Percentiles rank a stretch among this genome's conserved stretches.
Evolutionary conservation across 768 basidiomycete genomes (phyloP).

Genomic region (Chalciporus pseudorubinellus): DNA sequence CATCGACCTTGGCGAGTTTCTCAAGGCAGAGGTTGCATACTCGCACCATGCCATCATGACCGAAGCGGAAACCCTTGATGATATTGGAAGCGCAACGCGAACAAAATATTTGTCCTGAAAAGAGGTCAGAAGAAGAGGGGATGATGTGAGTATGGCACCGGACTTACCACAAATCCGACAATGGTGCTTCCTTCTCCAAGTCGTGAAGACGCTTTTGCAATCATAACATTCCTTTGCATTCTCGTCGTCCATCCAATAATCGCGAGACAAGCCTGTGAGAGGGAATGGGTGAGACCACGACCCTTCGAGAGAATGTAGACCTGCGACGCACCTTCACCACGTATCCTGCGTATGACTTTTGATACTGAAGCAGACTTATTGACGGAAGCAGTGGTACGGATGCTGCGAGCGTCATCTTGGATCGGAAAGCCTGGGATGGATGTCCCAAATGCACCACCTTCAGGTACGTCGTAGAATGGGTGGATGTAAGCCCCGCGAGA

Average conservation of each 20-base stretch:
- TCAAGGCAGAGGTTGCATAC: constrained; percentile 96
- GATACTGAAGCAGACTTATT: constrained; percentile 83
- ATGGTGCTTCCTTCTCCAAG: constrained; percentile 95
- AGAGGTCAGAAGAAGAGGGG: neutral
- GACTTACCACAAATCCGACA: constrained; percentile 90
- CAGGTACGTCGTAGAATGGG: constrained; percentile 51
- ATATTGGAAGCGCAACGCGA: constrained; percentile 96
- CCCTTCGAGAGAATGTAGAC: constrained; percentile 1
- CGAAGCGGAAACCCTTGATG: constrained; percentile 91
- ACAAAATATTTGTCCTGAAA: constrained; percentile 91
- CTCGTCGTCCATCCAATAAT: constrained; percentile 99
- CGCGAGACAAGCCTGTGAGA: constrained; percentile 71
- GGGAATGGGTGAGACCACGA: constrained; percentile 6
- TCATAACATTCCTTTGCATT: constrained; percentile 95
- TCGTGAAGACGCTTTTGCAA: constrained; percentile 90
- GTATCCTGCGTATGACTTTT: constrained; percentile 84
- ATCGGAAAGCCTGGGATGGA: constrained; percentile 92
- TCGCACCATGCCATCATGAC: constrained; percentile 91
- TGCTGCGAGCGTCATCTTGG: constrained; percentile 84
- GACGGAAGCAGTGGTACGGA: constrained; percentile 68
- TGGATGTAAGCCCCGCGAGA: constrained; percentile 50
- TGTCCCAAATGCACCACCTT: constrained; percentile 62
- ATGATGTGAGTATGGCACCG: neutral
- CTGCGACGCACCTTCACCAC: constrained; percentile 72
- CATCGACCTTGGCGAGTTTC: constrained; percentile 82